Base-by-base conservation (phyloP, 306 rosid species). In the Fragaria iinumae region DNA sequence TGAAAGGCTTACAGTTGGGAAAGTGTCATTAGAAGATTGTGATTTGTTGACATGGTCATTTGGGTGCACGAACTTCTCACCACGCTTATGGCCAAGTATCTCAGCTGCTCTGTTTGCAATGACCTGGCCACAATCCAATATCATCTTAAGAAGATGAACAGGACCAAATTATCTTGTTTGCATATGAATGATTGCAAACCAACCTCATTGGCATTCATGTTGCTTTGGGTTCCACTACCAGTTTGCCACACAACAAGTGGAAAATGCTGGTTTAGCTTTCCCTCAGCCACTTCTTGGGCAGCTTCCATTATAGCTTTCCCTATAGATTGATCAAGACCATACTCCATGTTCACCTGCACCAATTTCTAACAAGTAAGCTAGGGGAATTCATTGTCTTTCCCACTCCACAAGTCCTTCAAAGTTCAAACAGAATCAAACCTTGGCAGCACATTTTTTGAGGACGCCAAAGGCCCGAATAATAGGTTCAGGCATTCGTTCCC, bases 181-280 rank as follows among this genome's bases (percentile, higher is more conserved):
- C 20, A 60, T 4, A 72, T 39, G 67, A 62, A 77, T 34, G 16
- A 47, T 65, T 60, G 57, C 44, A 14, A 64, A 64, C 45, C 7
- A 67, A 92, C 97, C 97, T 95, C 99, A 70, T 95, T 92, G 75
- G 97, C 99, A 77, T 95, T 95, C 99, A 95, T 95, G 86, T 95
- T 95, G 81, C 98, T 95, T 80, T 95, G 99, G 62, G 98, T 95
- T 71, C 98, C 99, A 88, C 99, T 95, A 55, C 99, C 99, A 81
- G 99, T 95, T 83, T 92, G 99, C 99, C 99, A 95, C 7, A 95
- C 96, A 84, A 95, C 99, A 17, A 92, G 97, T 8, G 99, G 99
- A 62, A 95, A 92, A 74, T 95, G 97, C 44, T 95, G 93, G 72
- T 91, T 96, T 5, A 92, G 88, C 84, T 96, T 96, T 68, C 99